A percentile compares a stretch with the other conserved stretches of the same genome.
phyloP scores from a whole-genome alignment of 345 rosid species.

The Eucalyptus pumila region DNA sequence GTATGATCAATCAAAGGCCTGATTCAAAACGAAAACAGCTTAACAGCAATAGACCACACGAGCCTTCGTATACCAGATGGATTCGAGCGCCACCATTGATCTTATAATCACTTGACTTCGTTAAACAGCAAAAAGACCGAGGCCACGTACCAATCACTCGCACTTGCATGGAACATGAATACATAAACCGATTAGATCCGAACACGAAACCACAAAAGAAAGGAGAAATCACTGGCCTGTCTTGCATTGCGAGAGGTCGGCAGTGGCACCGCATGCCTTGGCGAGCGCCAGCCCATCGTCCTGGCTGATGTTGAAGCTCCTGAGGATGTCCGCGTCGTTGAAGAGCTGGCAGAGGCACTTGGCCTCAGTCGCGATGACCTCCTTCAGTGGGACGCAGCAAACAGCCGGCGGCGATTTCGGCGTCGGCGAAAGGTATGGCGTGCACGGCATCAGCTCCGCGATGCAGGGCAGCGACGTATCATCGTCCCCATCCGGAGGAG shows the following conservation, averaged over 20 bases:
- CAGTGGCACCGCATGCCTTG: slow-evolving; percentile 23
- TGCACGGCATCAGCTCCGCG: slow-evolving; percentile 31
- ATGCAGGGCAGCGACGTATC: slow-evolving; percentile 6
- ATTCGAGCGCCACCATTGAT: background rate
- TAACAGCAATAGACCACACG: background rate
- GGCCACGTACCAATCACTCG: background rate
- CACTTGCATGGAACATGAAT: background rate
- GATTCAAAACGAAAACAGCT: background rate
- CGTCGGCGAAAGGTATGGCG: background rate
- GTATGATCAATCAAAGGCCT: background rate
- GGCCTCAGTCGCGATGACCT: slow-evolving; percentile 5
- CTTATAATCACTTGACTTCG: background rate
- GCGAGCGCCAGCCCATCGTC: slow-evolving; percentile 34
- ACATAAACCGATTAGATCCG: background rate
- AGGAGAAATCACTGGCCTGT: background rate
- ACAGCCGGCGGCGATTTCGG: slow-evolving; percentile 10
- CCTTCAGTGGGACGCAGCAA: slow-evolving; percentile 44
- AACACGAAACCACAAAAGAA: background rate
- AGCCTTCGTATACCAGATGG: background rate
- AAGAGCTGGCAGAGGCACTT: slow-evolving; percentile 37
- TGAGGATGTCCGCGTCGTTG: slow-evolving; percentile 8
- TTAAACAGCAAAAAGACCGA: background rate
- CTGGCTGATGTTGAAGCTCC: slow-evolving; percentile 17
- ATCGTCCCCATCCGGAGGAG: background rate
- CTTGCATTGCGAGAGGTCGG: slow-evolving; percentile 25